Conservation (phyloP, 768 basidiomycete species). For the Gyrodon lividus region DNA sequence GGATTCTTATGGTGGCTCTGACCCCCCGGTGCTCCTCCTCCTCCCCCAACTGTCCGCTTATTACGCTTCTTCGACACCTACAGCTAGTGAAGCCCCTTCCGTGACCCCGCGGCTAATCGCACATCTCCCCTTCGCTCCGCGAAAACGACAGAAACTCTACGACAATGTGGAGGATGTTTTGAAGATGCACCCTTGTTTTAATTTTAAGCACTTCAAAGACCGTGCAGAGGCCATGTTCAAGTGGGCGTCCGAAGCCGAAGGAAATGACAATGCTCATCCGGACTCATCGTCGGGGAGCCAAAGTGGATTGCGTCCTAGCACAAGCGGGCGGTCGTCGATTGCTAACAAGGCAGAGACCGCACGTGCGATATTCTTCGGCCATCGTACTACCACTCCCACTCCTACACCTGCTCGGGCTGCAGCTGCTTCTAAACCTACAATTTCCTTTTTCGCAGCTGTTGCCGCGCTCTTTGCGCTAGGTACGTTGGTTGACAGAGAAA, state of each 20-base stretch:
- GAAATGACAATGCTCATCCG: conserved; percentile 5
- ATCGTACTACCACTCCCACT: too few species aligned
- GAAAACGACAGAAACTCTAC: conserved; percentile 37
- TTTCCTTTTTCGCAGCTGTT: conserved; percentile 56
- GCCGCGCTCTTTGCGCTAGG: conserved; percentile 63
- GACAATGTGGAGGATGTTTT: conserved; percentile 41
- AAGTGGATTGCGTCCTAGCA: conserved; percentile 31
- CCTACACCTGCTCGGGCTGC: conserved; percentile 10
- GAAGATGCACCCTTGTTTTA: conserved; percentile 50
- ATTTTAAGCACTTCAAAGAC: conserved; percentile 45
- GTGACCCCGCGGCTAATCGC: conserved; percentile 41
- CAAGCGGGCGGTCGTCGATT: conserved; percentile 14
- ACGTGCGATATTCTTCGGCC: conserved; percentile 33
- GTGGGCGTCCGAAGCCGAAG: conserved; percentile 37
- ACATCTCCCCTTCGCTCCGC: conserved; percentile 40
- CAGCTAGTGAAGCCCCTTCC: conserved; percentile 22
- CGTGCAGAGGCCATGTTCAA: conserved; percentile 45
- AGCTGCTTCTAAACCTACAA: conserved; percentile 17
- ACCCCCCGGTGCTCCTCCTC: conserved; percentile 23
- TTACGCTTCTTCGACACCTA: conserved; percentile 22
- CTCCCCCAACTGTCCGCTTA: conserved; percentile 19
- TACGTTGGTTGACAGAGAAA: conserved; percentile 37
- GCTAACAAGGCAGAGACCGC: conserved; percentile 27
- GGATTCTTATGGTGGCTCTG: conserved; percentile 13
- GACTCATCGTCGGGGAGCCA: conserved; percentile 25